Base-by-base conservation (phyloP, 2,329 filamentous ascomycete species). In the Ascochyta clinopodiicola region DNA sequence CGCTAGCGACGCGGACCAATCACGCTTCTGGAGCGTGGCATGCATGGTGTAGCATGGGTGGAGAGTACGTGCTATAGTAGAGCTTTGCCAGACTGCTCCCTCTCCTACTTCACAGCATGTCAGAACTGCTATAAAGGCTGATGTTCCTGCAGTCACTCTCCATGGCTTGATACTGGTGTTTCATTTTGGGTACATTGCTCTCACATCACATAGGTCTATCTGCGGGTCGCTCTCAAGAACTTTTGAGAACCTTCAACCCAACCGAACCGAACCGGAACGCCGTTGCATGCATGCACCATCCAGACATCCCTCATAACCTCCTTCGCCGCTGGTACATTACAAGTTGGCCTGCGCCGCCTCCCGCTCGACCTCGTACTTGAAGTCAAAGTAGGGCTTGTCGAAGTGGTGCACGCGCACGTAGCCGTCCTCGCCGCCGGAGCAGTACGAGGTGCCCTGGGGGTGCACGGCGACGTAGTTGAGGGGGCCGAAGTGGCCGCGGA, bases 331-430 rank as follows among this genome's bases (percentile, higher is more conserved):
- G 52, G 42, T 55, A 55, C 44, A 49, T 32, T 55, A 55, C 52
- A 55, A 44, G 52, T 55, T 50, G 24, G 70, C 68, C 69, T 80
- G 80, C 57, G 61, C 67, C 42, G 65, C 67, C 53, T 97, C 93
- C 78, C 93, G 85, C 87, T 99, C 95, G 60, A 98, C 95, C 84
- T 99, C 95, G 79, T 96, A 99, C 83, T 90, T 86, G 82, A 99
- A 99, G 79, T 99, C 95, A 78, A 95, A 98, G 84, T 97, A 99
- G 60, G 89, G 86, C 84, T 96, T 96, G 82, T 99, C 95, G 80
- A 99, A 99, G 80, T 96, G 92, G 81, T 99, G 95, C 67, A 98
- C 89, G 73, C 95, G 91, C 63, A 99, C 94, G 81, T 99, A 99
- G 73, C 95, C 95, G 79, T 99, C 95, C 82, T 99, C 95, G 80